Percentiles rank a stretch among this genome's conserved stretches.
Conservation (phyloP, 306 rosid genomes). For the Quercus rubra region DNA sequence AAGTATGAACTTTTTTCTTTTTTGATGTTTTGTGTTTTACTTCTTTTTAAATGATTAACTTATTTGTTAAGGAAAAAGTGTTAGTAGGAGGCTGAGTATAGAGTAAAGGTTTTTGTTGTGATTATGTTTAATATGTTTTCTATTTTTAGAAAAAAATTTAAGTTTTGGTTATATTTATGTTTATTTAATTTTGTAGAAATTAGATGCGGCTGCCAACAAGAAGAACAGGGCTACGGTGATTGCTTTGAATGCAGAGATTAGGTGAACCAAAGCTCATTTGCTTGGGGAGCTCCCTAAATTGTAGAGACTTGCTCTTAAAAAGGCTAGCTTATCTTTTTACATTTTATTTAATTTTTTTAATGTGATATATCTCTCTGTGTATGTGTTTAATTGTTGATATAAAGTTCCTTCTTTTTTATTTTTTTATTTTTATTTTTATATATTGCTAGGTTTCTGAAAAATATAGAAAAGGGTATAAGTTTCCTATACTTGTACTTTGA, state of each 20-base stretch:
- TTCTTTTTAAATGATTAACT: background rate
- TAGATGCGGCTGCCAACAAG: conserved; percentile 24
- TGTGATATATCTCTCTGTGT: background rate
- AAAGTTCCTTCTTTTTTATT: background rate
- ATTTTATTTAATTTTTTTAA: background rate
- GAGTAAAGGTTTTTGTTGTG: background rate
- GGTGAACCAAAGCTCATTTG: conserved; percentile 39
- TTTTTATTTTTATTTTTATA: background rate
- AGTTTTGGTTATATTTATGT: background rate
- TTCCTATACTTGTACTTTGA: too few species aligned
- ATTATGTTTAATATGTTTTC: background rate
- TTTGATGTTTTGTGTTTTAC: background rate
- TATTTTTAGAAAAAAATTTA: background rate
- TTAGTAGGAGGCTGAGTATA: background rate
- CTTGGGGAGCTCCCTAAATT: conserved; percentile 37
- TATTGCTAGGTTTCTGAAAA: too few species aligned
- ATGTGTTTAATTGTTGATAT: background rate
- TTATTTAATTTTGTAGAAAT: conserved; percentile 19
- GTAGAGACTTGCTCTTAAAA: conserved; percentile 37
- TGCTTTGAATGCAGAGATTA: conserved; percentile 40
- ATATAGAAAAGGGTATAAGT: too few species aligned
- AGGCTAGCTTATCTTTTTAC: conserved; percentile 7
- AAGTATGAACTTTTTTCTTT: background rate
- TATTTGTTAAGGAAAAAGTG: background rate
- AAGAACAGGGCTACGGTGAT: conserved; percentile 34